These are phyloP conservation scores for Triticum dicoccoides DNA, from an alignment of 176 grass and related monocot species.

Conservation along the genomic window DNA sequence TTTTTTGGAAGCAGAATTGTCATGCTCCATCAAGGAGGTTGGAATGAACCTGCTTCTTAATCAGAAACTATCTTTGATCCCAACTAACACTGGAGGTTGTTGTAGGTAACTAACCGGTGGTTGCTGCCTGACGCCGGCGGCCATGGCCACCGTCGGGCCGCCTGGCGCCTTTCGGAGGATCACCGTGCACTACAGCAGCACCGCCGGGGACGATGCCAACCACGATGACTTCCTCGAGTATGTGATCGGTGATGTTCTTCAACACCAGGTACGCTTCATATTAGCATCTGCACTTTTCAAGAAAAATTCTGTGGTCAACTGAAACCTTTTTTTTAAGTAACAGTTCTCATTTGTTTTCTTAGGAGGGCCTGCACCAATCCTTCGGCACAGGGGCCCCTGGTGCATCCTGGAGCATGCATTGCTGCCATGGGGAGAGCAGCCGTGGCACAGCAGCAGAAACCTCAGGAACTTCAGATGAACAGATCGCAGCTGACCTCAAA, in stretches of 20 bases:
- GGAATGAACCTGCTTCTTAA: neutral
- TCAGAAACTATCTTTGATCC: constrained; percentile 1
- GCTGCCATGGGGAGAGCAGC: constrained; percentile 42
- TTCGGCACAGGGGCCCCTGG: constrained; percentile 12
- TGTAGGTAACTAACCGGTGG: constrained; percentile 33
- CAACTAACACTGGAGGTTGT: constrained; percentile 17
- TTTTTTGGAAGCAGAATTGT: neutral
- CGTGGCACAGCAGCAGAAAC: neutral
- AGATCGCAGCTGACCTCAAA: constrained; percentile 46
- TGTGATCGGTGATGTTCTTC: constrained; percentile 40
- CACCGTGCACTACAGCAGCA: constrained; percentile 49
- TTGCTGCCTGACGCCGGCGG: neutral
- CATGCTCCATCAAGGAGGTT: neutral
- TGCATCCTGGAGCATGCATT: constrained; percentile 5
- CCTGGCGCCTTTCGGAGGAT: constrained; percentile 36
- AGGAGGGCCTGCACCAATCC: constrained; percentile 48
- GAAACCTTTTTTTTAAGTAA: neutral
- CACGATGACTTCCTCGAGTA: constrained; percentile 30
- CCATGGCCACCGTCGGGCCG: constrained; percentile 58
- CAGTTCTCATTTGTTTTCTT: neutral
- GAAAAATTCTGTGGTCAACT: neutral
- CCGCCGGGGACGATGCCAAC: constrained; percentile 6
- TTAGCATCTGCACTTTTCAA: neutral
- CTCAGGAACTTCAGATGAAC: constrained; percentile 28
- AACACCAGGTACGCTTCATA: constrained; percentile 45